Percentiles rank a stretch among this genome's conserved stretches.
Evolutionary conservation across 306 rosid genomes (phyloP).

Genomic region (Inga leiocalycina): DNA sequence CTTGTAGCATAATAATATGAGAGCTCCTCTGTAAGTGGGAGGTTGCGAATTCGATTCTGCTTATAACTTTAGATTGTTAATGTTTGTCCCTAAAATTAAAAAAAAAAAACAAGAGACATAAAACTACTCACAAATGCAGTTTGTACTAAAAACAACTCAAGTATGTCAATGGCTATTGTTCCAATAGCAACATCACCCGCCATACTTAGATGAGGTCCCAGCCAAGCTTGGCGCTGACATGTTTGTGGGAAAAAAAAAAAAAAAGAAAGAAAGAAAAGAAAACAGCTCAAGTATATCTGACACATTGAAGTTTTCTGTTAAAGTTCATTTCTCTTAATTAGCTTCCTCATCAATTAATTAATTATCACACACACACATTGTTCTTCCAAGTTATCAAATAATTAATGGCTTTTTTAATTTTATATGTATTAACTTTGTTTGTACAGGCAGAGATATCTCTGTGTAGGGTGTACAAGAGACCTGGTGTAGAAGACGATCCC

Average conservation of each 20-base stretch:
- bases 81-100: too few relatives aligned
- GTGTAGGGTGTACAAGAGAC: conserved; percentile 94
- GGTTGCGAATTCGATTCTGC: too few relatives aligned
- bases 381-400: background rate
- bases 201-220: too few relatives aligned
- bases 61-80: too few relatives aligned
- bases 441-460: conserved; percentile 88
- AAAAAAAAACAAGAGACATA: too few relatives aligned
- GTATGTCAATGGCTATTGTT: too few relatives aligned
- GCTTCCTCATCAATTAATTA: background rate
- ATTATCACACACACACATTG: background rate
- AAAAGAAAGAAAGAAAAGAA: too few relatives aligned
- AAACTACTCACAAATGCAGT: background rate
- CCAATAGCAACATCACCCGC: too few relatives aligned
- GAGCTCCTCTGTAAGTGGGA: too few relatives aligned
- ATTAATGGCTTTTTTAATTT: background rate
- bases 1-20: too few relatives aligned
- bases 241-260: too few relatives aligned
- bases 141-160: background rate
- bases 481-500: conserved; percentile 91
- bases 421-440: background rate
- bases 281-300: background rate
- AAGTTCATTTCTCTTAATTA: background rate
- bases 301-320: background rate
- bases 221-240: too few relatives aligned